A percentile compares a stretch with the other conserved stretches of the same genome.
Conservation (phyloP, 257 asterid species). For the Solanum chilense region DNA sequence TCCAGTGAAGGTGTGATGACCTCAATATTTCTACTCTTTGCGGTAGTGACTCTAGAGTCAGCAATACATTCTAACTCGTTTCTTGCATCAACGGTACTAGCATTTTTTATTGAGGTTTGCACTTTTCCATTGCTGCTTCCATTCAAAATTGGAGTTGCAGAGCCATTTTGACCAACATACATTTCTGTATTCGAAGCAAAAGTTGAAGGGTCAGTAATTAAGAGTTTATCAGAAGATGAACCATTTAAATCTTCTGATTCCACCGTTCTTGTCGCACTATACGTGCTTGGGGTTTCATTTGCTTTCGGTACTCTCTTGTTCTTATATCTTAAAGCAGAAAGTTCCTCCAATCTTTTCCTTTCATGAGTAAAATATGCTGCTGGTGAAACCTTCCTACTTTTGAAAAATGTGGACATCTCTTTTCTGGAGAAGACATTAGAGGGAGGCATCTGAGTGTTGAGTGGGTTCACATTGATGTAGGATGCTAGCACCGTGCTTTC, state of each 20-base stretch:
- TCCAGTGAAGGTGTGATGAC: conserved; percentile 45
- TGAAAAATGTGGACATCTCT: conserved; percentile 65
- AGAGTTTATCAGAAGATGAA: conserved; percentile 14
- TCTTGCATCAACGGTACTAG: conserved; percentile 24
- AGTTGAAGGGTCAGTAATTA: conserved; percentile 16
- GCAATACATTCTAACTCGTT: conserved; percentile 18
- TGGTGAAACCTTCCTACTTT: conserved; percentile 57
- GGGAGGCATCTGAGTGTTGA: conserved; percentile 83
- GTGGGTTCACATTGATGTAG: conserved; percentile 44
- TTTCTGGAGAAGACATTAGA: conserved; percentile 62
- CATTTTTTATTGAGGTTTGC: conserved; percentile 14
- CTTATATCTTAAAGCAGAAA: background rate
- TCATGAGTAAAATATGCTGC: conserved; percentile 47
- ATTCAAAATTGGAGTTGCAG: conserved; percentile 15
- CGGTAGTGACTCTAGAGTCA: conserved; percentile 13
- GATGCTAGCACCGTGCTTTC: conserved; percentile 13
- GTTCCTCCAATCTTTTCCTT: conserved; percentile 34
- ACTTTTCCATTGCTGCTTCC: conserved; percentile 14
- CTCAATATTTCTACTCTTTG: conserved; percentile 23
- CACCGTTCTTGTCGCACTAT: conserved; percentile 13
- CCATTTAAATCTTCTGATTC: conserved; percentile 31
- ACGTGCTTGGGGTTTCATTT: conserved; percentile 13
- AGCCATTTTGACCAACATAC: conserved; percentile 20
- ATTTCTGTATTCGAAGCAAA: conserved; percentile 12
- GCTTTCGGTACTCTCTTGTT: conserved; percentile 3